A percentile compares a stretch with the other conserved stretches of the same genome.
phyloP scores from a whole-genome alignment of 805 yeast species.

The Pichia californica region DNA sequence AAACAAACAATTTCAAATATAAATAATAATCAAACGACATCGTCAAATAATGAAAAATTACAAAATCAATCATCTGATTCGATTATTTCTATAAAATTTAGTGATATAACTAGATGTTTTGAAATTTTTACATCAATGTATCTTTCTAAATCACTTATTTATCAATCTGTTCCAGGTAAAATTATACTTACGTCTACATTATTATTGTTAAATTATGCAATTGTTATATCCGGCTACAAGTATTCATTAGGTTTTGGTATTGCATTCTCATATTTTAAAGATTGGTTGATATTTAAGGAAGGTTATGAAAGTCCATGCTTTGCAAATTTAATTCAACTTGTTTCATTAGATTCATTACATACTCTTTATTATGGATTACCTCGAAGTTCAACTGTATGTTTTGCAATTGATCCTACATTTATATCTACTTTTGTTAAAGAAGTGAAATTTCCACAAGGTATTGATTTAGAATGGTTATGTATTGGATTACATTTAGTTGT shows the following conservation, averaged over 20 bases:
- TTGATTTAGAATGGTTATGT: constrained; percentile 17
- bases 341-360: constrained; percentile 46
- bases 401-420: constrained; percentile 17
- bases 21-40: too few relatives aligned
- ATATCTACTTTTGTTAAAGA: constrained; percentile 13
- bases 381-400: constrained; percentile 18
- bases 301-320: constrained; percentile 18
- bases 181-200: constrained; percentile 34
- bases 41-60: too few relatives aligned
- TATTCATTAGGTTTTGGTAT: constrained; percentile 52
- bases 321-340: constrained; percentile 38
- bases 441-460: constrained; percentile 7
- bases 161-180: constrained; percentile 22
- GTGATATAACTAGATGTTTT: constrained; percentile 31
- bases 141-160: constrained; percentile 30
- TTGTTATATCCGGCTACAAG: constrained; percentile 52
- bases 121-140: constrained; percentile 32
- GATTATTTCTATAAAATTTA: constrained; percentile 21
- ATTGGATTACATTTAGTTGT: constrained; percentile 23
- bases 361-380: constrained; percentile 45
- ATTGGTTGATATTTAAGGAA: constrained; percentile 42
- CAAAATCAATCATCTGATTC: too few relatives aligned
- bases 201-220: constrained; percentile 45
- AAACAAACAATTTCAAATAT: background rate
- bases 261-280: constrained; percentile 50